Evolutionary conservation across 1,284 basidiomycete species (phyloP).

Genomic region (Trametes pubescens): DNA sequence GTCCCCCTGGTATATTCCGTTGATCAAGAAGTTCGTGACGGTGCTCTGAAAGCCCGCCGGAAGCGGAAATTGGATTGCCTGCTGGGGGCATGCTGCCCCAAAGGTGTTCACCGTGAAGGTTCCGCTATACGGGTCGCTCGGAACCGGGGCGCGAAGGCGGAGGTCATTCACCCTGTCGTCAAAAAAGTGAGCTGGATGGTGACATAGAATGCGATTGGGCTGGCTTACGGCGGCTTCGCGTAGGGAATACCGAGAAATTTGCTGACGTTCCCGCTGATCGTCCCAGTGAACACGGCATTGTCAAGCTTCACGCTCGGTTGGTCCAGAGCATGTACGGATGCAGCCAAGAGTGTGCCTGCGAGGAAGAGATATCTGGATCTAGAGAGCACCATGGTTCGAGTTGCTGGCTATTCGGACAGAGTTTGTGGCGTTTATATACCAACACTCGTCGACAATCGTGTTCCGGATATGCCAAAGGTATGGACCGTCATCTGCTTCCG

Average conservation of each 20-base stretch:
- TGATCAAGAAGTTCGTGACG: slow-evolving; percentile 29
- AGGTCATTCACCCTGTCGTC: slow-evolving; percentile 25
- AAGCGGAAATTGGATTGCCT: background rate
- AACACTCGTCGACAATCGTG: too few species aligned
- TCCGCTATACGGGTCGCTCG: slow-evolving; percentile 49
- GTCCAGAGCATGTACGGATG: background rate
- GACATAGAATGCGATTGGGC: background rate
- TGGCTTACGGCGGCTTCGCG: slow-evolving; percentile 51
- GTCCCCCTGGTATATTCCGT: slow-evolving; percentile 28
- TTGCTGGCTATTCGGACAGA: too few species aligned
- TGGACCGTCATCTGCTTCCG: too few species aligned
- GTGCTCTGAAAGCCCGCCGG: slow-evolving; percentile 14
- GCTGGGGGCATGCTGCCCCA: slow-evolving; percentile 57
- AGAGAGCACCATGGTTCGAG: background rate
- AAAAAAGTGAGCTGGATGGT: background rate
- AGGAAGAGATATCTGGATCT: slow-evolving; percentile 1
- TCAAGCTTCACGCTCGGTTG: slow-evolving; percentile 13
- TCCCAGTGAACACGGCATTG: slow-evolving; percentile 17
- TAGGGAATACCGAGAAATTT: slow-evolving; percentile 63
- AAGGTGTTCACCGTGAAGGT: slow-evolving; percentile 45
- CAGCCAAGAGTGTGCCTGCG: background rate
- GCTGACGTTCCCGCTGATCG: slow-evolving; percentile 34
- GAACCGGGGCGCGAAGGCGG: slow-evolving; percentile 54
- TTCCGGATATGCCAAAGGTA: too few species aligned
- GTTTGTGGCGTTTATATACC: too few species aligned